phyloP scores from a whole-genome alignment of 2,329 filamentous ascomycete genomes.

The Ophiostoma australiae region DNA sequence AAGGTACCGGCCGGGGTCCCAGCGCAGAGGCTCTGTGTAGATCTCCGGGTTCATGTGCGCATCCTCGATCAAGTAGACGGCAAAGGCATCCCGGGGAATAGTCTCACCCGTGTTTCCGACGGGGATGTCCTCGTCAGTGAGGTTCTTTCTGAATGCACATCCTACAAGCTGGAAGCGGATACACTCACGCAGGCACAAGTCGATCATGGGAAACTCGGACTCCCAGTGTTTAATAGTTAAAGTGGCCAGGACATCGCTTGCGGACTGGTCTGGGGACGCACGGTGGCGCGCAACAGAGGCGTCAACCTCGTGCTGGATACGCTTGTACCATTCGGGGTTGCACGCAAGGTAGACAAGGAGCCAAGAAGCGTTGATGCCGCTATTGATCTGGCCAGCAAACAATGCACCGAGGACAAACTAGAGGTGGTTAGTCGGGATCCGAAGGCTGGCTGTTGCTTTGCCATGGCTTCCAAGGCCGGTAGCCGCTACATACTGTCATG shows the following conservation, averaged over 20 bases:
- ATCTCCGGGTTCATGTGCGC: slow-evolving; percentile 45
- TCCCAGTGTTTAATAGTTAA: slow-evolving; percentile 53
- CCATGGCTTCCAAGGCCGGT: too few relatives aligned
- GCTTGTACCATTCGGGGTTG: slow-evolving; percentile 43
- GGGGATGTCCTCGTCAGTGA: slow-evolving; percentile 41
- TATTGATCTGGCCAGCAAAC: slow-evolving; percentile 55
- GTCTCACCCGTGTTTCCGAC: slow-evolving; percentile 40
- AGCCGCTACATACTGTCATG: slow-evolving; percentile 35
- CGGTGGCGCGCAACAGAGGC: slow-evolving; percentile 42
- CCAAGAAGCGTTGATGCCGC: slow-evolving; percentile 51
- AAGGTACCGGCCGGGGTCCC: slow-evolving; percentile 48
- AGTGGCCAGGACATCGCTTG: slow-evolving; percentile 38
- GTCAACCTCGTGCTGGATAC: slow-evolving; percentile 45
- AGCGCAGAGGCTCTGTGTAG: slow-evolving; percentile 45
- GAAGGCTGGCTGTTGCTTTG: too few relatives aligned
- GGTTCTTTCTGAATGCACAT: slow-evolving; percentile 49
- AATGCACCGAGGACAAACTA: slow-evolving; percentile 51
- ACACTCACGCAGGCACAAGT: slow-evolving; percentile 49
- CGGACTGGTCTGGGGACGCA: slow-evolving; percentile 31
- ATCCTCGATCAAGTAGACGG: slow-evolving; percentile 44
- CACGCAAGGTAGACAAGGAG: slow-evolving; percentile 47
- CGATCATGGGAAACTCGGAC: slow-evolving; percentile 47
- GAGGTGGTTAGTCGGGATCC: slow-evolving; percentile 11
- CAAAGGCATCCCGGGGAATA: slow-evolving; percentile 46
- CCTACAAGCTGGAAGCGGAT: slow-evolving; percentile 49